phyloP scores from a whole-genome alignment of 1,284 basidiomycete species.

The Naganishia albida region DNA sequence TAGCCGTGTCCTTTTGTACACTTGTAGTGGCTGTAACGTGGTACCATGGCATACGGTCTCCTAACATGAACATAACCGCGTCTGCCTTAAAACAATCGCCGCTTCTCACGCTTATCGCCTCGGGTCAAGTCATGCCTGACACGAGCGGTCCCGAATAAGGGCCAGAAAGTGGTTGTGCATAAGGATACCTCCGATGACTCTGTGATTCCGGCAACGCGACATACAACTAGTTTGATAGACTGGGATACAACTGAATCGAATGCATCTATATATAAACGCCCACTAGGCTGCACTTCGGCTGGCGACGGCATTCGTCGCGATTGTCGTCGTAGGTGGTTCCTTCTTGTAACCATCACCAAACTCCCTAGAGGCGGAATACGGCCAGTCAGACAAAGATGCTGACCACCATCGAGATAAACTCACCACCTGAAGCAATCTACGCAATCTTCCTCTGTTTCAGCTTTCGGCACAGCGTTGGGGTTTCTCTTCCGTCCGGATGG shows the following conservation, averaged over 20 bases:
- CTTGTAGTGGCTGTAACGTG: too few species aligned
- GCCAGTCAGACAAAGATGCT: neutral
- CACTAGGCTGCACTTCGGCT: slow-evolving; percentile 2
- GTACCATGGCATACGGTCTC: too few species aligned
- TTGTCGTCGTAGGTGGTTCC: slow-evolving; percentile 35
- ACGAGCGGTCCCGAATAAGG: too few species aligned
- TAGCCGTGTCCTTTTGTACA: slow-evolving; percentile 7
- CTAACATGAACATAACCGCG: too few species aligned
- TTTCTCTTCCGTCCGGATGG: slow-evolving; percentile 40
- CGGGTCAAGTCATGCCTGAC: too few species aligned
- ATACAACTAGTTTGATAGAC: slow-evolving; percentile 5
- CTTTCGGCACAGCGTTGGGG: slow-evolving; percentile 51
- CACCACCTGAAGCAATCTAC: slow-evolving; percentile 55
- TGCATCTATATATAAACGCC: neutral
- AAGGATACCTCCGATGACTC: neutral
- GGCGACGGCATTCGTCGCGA: slow-evolving; percentile 16
- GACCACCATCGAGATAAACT: slow-evolving; percentile 28
- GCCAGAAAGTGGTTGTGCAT: too few species aligned
- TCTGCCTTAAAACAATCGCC: too few species aligned
- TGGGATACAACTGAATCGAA: slow-evolving; percentile 10
- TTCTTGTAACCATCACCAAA: slow-evolving; percentile 48
- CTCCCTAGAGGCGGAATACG: slow-evolving; percentile 36
- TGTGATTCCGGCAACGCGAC: neutral
- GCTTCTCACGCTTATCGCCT: too few species aligned
- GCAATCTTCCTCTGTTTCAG: slow-evolving; percentile 49